These are phyloP conservation scores for Talaromyces sp. DNA, from an alignment of 2,329 filamentous ascomycete genomes.

Conservation along the genomic window DNA sequence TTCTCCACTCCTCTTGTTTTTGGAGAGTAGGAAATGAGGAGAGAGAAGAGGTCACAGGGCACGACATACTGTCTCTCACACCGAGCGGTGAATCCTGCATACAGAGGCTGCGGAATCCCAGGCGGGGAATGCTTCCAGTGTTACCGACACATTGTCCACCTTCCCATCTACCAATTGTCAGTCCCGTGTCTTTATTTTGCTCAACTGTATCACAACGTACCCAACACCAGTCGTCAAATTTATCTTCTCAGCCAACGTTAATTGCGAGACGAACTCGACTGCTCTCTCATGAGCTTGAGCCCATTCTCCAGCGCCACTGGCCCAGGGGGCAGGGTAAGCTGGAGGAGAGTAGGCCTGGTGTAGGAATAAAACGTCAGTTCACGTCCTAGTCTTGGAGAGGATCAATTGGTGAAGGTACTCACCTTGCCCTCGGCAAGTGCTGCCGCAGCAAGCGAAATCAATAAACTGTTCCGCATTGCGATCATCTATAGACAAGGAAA, in stretches of 20 bases:
- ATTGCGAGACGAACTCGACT: slow-evolving; percentile 71
- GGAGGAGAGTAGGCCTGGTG: slow-evolving; percentile 54
- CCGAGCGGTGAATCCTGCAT: slow-evolving; percentile 83
- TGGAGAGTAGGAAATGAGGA: too few relatives aligned
- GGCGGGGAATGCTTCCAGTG: slow-evolving; percentile 47
- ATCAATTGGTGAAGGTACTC: slow-evolving; percentile 8
- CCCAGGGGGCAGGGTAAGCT: slow-evolving; percentile 85
- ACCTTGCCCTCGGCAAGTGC: slow-evolving; percentile 35
- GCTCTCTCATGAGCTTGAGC: slow-evolving; percentile 72
- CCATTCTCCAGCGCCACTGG: slow-evolving; percentile 71
- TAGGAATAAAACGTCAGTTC: neutral
- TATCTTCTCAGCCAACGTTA: slow-evolving; percentile 86
- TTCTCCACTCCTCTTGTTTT: too few relatives aligned
- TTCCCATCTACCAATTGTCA: slow-evolving; percentile 53
- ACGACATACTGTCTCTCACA: slow-evolving; percentile 59
- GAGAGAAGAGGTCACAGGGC: neutral
- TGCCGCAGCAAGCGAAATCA: slow-evolving; percentile 32
- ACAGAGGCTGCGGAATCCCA: slow-evolving; percentile 69
- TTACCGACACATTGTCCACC: slow-evolving; percentile 76
- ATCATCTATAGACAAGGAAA: neutral
- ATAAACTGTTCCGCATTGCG: slow-evolving; percentile 37
- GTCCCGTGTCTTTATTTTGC: neutral
- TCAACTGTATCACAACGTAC: slow-evolving; percentile 47
- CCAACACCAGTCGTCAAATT: slow-evolving; percentile 90
- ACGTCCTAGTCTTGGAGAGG: neutral